phyloP scores from a whole-genome alignment of 441 rosid genomes.

The Pelargonium fulgidum region DNA sequence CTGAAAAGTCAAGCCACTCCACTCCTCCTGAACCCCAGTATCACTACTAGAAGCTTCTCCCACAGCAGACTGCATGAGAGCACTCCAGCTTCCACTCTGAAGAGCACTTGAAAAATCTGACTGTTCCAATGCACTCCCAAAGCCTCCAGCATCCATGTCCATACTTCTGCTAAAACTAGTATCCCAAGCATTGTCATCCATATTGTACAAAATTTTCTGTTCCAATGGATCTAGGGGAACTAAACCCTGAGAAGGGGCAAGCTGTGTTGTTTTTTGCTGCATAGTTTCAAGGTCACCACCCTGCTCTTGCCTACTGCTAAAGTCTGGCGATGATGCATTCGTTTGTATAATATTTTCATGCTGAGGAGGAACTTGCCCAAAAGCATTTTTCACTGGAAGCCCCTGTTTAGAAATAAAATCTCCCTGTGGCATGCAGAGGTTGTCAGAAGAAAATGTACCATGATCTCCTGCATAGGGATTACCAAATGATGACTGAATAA shows the following conservation, averaged over 20 bases:
- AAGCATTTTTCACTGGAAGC: slow-evolving; percentile 30
- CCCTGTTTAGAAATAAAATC: slow-evolving; percentile 31
- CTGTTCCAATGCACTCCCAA: slow-evolving; percentile 31
- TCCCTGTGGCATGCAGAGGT: slow-evolving; percentile 29
- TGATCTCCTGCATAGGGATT: slow-evolving; percentile 30
- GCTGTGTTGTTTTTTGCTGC: slow-evolving; percentile 34
- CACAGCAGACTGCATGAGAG: slow-evolving; percentile 60
- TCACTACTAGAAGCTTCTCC: slow-evolving; percentile 60
- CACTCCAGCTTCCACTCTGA: slow-evolving; percentile 72
- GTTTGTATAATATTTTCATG: slow-evolving; percentile 29
- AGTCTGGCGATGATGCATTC: slow-evolving; percentile 26
- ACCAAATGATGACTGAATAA: slow-evolving; percentile 29
- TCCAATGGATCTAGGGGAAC: slow-evolving; percentile 53
- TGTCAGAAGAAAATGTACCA: slow-evolving; percentile 26
- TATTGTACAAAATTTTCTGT: slow-evolving; percentile 46
- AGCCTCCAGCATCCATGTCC: slow-evolving; percentile 31
- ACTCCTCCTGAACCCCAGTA: slow-evolving; percentile 49
- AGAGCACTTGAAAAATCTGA: slow-evolving; percentile 31
- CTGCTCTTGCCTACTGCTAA: slow-evolving; percentile 34
- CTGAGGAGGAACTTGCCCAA: slow-evolving; percentile 30
- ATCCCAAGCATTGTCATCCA: slow-evolving; percentile 42
- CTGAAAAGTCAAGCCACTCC: slow-evolving; percentile 54
- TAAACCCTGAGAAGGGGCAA: slow-evolving; percentile 29
- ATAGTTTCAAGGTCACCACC: slow-evolving; percentile 26
- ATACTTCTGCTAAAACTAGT: slow-evolving; percentile 28